Evolutionary conservation across 306 rosid genomes (phyloP), one percentile per base, ranked within the genome.

Genomic region (Neltuma alba): DNA sequence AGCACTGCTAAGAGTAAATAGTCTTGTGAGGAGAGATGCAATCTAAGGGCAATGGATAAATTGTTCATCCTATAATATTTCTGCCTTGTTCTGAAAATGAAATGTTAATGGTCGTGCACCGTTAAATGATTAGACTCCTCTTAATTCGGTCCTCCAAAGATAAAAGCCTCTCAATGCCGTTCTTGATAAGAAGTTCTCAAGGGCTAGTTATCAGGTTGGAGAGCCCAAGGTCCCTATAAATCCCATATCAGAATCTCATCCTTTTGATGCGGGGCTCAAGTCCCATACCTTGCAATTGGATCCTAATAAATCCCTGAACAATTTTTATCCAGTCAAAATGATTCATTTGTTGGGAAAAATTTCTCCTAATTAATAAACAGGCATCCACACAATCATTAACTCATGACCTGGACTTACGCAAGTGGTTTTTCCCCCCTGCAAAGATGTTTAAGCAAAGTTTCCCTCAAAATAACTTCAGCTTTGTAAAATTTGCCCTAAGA

Each of bases 31-130:
- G 70, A 54, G 68, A 74, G 63, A 8, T 54, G 61, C 70, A 27
- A 12, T 27, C 52, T 20, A 25, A 74, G 62, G 40, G 50, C 27
- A 37, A 73, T 40, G 34, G 34, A 33, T 84, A 60, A 81, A 76
- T 73, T 72, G 41, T 72, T 41, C 47, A 20, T 55, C 70, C 34
- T 65, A 15, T 41, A n/a, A 36, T 62, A 50, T 62, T 38, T 76
- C 55, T 71, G 75, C 75, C 47, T 62, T 79, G 58, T 40, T 48
- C 72, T 41, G 58, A 75, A 83, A 70, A 45, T 75, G 64, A 63
- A 42, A 33, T 61, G 70, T 60, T 61, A 70, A 72, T 50, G 76
- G 25, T 70, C 66, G 42, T 57, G 57, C 55, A 7, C 23, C 31
- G 2, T 33, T 73, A n/a, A 60, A 27, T 11, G 65, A 12, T 60